Evolutionary conservation across 2,329 filamentous ascomycete genomes (phyloP), one percentile per base, ranked within the genome.

Genomic region (Talaromyces sp.): DNA sequence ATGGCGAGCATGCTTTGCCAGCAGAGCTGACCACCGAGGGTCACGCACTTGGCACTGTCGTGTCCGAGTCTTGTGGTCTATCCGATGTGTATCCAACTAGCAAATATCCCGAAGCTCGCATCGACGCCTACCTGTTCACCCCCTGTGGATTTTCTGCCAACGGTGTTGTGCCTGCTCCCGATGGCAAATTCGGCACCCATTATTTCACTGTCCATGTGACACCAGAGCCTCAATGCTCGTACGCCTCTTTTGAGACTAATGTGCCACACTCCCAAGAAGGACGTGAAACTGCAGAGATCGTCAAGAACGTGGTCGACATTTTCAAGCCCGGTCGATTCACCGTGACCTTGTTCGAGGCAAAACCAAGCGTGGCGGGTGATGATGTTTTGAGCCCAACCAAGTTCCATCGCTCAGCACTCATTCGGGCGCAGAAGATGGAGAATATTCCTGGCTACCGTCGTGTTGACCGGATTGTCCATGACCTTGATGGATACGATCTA

Each of bases 121-220:
- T 99, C 67, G 95, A 99, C 69, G 92, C 95, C 27, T 99, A 98
- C 75, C 85, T 97, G 60, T 99, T 99, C 81, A 92, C 90, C 0
- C 95, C 95, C 0, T 99, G 95, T 72, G 95, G 95, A 62, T 99
- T 96, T 78, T 97, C 93, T 6, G 95, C 95, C 75, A 99, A 99
- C 72, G 95, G 92, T 59, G 93, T 99, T 23, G 86, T 99, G 50
- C 95, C 95, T 6, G 88, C 92, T 56, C 87, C 91, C 0, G 80
- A 84, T 14, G 80, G 82, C 63, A 75, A 74, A 42, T 82, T 81
- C 58, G 80, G 84, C 4, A 89, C 86, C 47, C 92, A 98, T 78
- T 99, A 99, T 80, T 99, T 97, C 79, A 99, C 94, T 0, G 95
- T 99, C 28, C 95, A 99, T 73, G 95, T 99, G 67, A 99, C 95